Percentiles rank a stretch among this genome's conserved stretches.
phyloP scores from a whole-genome alignment of 2,329 filamentous ascomycete species.

The Phialophora verrucosa region DNA sequence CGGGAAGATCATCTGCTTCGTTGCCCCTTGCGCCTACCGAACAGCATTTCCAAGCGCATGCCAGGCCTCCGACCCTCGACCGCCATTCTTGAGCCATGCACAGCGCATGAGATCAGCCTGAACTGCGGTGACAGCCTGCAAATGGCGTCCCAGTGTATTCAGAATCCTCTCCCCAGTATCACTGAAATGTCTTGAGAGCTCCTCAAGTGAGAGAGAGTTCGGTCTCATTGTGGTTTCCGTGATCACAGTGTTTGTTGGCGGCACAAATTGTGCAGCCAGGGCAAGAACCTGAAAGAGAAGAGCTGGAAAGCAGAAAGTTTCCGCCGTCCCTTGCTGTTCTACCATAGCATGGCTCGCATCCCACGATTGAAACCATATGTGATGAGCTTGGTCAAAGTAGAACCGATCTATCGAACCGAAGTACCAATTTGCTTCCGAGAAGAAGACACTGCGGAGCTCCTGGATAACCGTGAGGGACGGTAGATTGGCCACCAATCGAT shows the following conservation, averaged over 20 bases:
- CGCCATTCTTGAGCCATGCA: slow-evolving; percentile 20
- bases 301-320: slow-evolving; percentile 9
- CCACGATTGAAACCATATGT: background rate
- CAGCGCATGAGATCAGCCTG: slow-evolving; percentile 5
- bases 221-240: background rate
- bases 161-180: background rate
- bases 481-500: background rate
- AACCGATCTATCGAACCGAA: background rate
- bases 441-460: background rate
- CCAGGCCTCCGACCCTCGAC: slow-evolving; percentile 13
- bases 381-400: background rate
- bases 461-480: background rate
- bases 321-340: background rate
- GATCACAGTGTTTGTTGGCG: background rate
- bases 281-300: slow-evolving; percentile 19
- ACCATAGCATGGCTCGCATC: background rate
- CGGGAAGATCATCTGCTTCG: background rate
- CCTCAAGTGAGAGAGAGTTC: background rate
- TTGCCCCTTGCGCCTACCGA: background rate
- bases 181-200: background rate
- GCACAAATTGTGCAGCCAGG: slow-evolving; percentile 15
- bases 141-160: background rate
- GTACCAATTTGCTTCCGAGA: background rate
- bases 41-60: slow-evolving; percentile 14
- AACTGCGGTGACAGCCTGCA: slow-evolving; percentile 11